Base-by-base conservation (phyloP, 805 yeast genomes). In the Ogataea methylovora region DNA sequence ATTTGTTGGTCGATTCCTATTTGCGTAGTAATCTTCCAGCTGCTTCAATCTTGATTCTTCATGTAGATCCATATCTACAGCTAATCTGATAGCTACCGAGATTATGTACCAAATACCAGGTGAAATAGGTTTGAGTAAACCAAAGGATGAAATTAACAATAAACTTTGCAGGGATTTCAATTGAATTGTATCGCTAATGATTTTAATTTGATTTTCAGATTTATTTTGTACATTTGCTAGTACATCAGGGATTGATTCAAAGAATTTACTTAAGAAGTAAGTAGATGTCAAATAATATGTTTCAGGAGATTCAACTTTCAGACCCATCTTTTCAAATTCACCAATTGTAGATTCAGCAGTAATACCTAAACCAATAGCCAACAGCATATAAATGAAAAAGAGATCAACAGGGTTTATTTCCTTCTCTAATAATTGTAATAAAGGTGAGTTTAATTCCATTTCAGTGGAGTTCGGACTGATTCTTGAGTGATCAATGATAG, bases 61-160 rank as follows among this genome's bases (percentile, higher is more conserved):
- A 42, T 67, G 71, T n/a, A 69, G 45, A 23, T 67, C 71, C 39
- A 67, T 40, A 39, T 67, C 73, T 18, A 67, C 64, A 35, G 67
- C 61, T 25, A 66, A 39, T 30, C 70, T 47, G 36, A 67, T 52
- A 7, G 72, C 73, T 8, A 58, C 49, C 4, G 71, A 68, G 24
- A 67, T 47, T 10, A 65, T 56, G 41, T 67, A 65, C 73, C 73
- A 69, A 7, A 67, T 64, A 1, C 72, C 69, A 3, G 73, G 73
- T 5, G 61, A 56, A 1, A 68, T 54, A 0, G 73, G 73, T 31
- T 71, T 52, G 69, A 69, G 57, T 10, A 59, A 54, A 8, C 71
- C 60, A 45, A 63, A 68, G 1, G 62, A 41, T 5, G 69, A 54
- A 26, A 63, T 49, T 13, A 67, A 48, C 9, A 69, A 47, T 14